Evolutionary conservation across 345 rosid species (phyloP).

Genomic region (Alliaria petiolata): DNA sequence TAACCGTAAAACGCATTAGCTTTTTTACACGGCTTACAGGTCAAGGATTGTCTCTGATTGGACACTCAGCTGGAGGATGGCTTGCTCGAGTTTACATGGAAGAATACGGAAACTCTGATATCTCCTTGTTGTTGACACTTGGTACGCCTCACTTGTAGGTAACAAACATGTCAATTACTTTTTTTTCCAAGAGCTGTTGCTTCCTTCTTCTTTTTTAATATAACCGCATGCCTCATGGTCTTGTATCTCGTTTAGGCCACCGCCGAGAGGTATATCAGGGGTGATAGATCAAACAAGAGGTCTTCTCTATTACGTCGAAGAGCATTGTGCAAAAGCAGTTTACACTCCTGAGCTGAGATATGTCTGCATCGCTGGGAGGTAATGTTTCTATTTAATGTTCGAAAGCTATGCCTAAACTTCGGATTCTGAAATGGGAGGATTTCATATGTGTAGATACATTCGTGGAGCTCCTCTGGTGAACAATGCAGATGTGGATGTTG

Average conservation of each 20-base stretch:
- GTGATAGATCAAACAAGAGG: constrained; percentile 96
- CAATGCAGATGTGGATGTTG: constrained; percentile 41
- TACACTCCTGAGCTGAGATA: constrained; percentile 69
- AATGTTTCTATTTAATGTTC: neutral
- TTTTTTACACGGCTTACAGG: constrained; percentile 36
- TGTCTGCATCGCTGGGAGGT: constrained; percentile 95
- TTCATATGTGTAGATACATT: constrained; percentile 56
- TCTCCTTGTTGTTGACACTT: constrained; percentile 76
- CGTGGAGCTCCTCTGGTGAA: constrained; percentile 57
- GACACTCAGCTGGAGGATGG: constrained; percentile 99
- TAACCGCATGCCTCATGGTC: no score
- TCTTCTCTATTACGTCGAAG: constrained; percentile 69
- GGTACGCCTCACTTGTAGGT: constrained; percentile 98
- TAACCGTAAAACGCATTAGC: neutral
- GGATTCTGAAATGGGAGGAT: neutral
- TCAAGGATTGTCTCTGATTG: constrained; percentile 63
- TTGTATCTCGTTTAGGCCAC: constrained; percentile 52
- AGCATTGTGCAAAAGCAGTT: constrained; percentile 71
- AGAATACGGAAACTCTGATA: constrained; percentile 59
- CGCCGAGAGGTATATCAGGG: constrained; percentile 73
- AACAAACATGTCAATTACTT: constrained; percentile 8
- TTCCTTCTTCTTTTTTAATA: neutral
- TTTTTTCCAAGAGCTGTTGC: neutral
- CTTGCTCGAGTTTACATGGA: constrained; percentile 90
- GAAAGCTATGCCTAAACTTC: neutral